Base-by-base conservation (phyloP, 257 asterid genomes). In the Voacanga thouarsii region DNA sequence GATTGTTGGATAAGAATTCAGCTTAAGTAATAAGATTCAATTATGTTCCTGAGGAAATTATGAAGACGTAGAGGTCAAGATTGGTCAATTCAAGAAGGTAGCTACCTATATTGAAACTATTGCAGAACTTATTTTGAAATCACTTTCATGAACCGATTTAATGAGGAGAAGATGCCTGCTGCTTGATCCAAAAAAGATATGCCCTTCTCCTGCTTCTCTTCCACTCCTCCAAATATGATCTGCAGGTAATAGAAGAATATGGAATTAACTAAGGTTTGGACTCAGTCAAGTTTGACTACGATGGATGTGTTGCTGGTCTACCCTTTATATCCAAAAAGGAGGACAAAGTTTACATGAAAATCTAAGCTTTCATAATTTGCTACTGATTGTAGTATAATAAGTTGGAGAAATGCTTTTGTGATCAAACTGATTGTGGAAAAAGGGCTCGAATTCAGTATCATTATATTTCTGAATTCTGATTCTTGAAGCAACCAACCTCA, bases 131-230 rank as follows among this genome's bases (percentile, higher is more conserved):
- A 95, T 89, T 91, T 88, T 6, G 99, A 92, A 71, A 95, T 95
- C 79, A 89, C 92, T 88, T 83, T 95, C 96, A 92, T 86, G 90
- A 95, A 95, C 66, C 97, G 91, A 77, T 86, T 95, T 8, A 95
- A 37, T 3, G 97, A 90, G 80, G 98, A 91, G 89, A 95, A 91
- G 71, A 94, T 81, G 79, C 93, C 84, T 19, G 92, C 91, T 49
- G 96, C 99, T 86, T 94, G 97, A 86, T 87, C 92, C 57, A 92
- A 82, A 77, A 94, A 81, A 45, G 97, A 92, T 44, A 82, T 5
- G 60, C 89, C 91, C 50, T 90, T 85, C 75, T 87, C 94, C 53
- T 80, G 50, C 47, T 86, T 81, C 68, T 82, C 89, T 79, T 85
- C 87, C 37, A 81, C 84, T 64, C 84, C 94, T 61, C 94, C 94